Percentiles rank a stretch among this genome's conserved stretches.
Conservation (phyloP, 257 asterid genomes). For the Lycium ferocissimum region DNA sequence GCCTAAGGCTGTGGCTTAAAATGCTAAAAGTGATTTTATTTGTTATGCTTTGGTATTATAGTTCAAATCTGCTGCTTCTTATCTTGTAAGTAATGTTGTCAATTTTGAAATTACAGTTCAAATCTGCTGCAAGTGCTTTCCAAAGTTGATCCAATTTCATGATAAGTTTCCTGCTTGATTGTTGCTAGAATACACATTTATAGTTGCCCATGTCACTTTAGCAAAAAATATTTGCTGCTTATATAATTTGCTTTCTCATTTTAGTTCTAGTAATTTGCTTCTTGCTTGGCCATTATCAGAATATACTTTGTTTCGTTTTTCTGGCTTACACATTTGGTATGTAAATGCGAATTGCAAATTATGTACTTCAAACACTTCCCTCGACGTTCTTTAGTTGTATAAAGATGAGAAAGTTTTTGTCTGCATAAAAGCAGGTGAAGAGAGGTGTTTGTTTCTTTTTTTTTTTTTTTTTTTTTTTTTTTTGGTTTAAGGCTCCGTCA, state of each 20-base stretch:
- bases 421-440: background rate
- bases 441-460: background rate
- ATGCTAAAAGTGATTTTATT: background rate
- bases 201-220: background rate
- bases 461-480: background rate
- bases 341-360: background rate
- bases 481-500: background rate
- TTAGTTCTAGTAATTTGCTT: background rate
- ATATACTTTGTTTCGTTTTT: background rate
- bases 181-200: background rate
- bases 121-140: background rate
- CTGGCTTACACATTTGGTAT: background rate
- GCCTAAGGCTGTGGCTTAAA: background rate
- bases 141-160: background rate
- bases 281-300: background rate
- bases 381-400: background rate
- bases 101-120: background rate
- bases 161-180: slow-evolving; percentile 17
- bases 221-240: background rate
- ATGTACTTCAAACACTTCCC: background rate
- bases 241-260: background rate
- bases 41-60: background rate
- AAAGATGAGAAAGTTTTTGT: background rate
- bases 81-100: background rate
- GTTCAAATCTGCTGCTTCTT: background rate